Percentiles rank a stretch among this genome's conserved stretches.
Evolutionary conservation across 1,284 basidiomycete genomes (phyloP).

Genomic region (Anthracocystis walkeri): DNA sequence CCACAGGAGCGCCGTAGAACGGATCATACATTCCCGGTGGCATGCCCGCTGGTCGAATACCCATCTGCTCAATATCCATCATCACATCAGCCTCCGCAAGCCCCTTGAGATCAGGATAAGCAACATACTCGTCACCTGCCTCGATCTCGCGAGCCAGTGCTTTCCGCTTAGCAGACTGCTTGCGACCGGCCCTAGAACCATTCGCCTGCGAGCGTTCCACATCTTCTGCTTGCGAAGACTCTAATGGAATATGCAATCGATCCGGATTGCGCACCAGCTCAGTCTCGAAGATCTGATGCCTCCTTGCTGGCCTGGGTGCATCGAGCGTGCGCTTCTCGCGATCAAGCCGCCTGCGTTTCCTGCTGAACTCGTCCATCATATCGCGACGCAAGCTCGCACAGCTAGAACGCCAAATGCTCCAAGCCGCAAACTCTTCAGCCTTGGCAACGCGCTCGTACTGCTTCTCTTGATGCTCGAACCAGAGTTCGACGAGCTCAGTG

Average conservation of each 20-base stretch:
- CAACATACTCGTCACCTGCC: slow-evolving; percentile 52
- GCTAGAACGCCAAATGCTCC: slow-evolving; percentile 74
- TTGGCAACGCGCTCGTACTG: slow-evolving; percentile 80
- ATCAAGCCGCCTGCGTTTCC: slow-evolving; percentile 82
- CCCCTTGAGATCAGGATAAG: slow-evolving; percentile 65
- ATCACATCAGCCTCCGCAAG: slow-evolving; percentile 62
- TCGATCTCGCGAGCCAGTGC: slow-evolving; percentile 41
- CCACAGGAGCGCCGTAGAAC: slow-evolving; percentile 33
- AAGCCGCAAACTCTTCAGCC: slow-evolving; percentile 74
- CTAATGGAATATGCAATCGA: slow-evolving; percentile 37
- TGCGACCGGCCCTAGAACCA: slow-evolving; percentile 21
- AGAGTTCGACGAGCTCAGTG: slow-evolving; percentile 67
- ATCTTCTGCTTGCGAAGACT: slow-evolving; percentile 7
- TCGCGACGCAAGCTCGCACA: slow-evolving; percentile 75
- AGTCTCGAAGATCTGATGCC: slow-evolving; percentile 67
- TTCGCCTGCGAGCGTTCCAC: slow-evolving; percentile 15
- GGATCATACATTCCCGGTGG: slow-evolving; percentile 49
- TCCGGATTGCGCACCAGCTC: slow-evolving; percentile 64
- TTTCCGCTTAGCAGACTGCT: slow-evolving; percentile 44
- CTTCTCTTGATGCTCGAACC: slow-evolving; percentile 76
- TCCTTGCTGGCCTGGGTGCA: slow-evolving; percentile 75
- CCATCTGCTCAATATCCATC: slow-evolving; percentile 68
- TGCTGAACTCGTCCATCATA: slow-evolving; percentile 84
- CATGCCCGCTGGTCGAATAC: slow-evolving; percentile 48
- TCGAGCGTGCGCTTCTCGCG: slow-evolving; percentile 81